A percentile compares a stretch with the other conserved stretches of the same genome.
These are phyloP conservation scores for Penicillium griseofulvum DNA, from an alignment of 2,329 filamentous ascomycete species.

Conservation along the genomic window DNA sequence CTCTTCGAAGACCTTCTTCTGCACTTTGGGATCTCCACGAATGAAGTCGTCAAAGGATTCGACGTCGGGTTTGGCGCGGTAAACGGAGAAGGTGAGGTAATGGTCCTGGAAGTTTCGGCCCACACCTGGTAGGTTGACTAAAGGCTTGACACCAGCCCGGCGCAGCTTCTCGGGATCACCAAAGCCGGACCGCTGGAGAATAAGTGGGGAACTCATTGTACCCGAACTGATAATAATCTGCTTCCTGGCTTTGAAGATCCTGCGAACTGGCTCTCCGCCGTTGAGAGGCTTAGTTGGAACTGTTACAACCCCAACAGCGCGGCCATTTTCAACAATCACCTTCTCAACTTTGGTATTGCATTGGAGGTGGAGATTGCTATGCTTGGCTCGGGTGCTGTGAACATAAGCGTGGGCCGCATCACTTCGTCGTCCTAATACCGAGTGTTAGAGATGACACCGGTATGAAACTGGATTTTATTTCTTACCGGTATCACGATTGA, in stretches of 20 bases:
- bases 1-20: slow-evolving; percentile 71
- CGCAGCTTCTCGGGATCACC: slow-evolving; percentile 70
- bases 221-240: slow-evolving; percentile 72
- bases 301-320: slow-evolving; percentile 69
- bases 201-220: slow-evolving; percentile 69
- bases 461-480: neutral
- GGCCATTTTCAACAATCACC: slow-evolving; percentile 69
- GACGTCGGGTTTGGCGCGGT: slow-evolving; percentile 69
- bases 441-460: neutral
- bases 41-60: slow-evolving; percentile 81
- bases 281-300: slow-evolving; percentile 68
- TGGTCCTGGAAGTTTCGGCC: slow-evolving; percentile 77
- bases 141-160: slow-evolving; percentile 64
- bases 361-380: slow-evolving; percentile 69
- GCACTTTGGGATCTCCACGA: slow-evolving; percentile 68
- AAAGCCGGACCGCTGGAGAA: slow-evolving; percentile 73
- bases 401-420: slow-evolving; percentile 77
- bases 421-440: slow-evolving; percentile 65
- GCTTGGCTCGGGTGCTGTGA: slow-evolving; percentile 68
- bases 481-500: slow-evolving; percentile 61
- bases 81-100: slow-evolving; percentile 69
- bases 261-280: slow-evolving; percentile 51
- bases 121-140: slow-evolving; percentile 70
- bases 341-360: slow-evolving; percentile 77
- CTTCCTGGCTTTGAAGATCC: slow-evolving; percentile 66